Percentiles rank a stretch among this genome's conserved stretches.
Conservation (phyloP, 495 filamentous ascomycete species). For the Hypoxylon subgilvum region DNA sequence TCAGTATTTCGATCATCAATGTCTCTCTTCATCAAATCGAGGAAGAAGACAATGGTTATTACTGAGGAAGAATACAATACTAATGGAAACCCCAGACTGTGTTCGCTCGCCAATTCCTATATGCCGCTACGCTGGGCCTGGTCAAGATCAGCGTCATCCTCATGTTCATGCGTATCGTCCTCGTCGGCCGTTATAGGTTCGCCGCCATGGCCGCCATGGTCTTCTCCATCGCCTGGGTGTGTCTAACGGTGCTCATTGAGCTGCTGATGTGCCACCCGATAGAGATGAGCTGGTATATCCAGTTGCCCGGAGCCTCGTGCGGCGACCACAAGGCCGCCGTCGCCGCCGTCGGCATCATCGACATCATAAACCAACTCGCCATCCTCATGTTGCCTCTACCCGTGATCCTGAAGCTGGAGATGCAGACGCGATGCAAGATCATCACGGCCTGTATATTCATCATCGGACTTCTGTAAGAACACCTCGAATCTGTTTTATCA, state of each 20-base stretch:
- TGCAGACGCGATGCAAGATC: slow-evolving; percentile 42
- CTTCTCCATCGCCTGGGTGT: slow-evolving; percentile 26
- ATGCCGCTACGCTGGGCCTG: slow-evolving; percentile 22
- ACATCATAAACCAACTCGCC: slow-evolving; percentile 44
- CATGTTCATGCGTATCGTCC: slow-evolving; percentile 33
- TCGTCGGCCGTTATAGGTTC: slow-evolving; percentile 10
- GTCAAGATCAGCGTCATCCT: slow-evolving; percentile 34
- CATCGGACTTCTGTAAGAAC: slow-evolving; percentile 46
- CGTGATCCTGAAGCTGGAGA: slow-evolving; percentile 43
- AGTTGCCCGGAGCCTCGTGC: not conserved
- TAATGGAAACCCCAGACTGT: slow-evolving; percentile 9
- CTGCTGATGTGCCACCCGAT: slow-evolving; percentile 27
- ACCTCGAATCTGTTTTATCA: not conserved
- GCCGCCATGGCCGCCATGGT: slow-evolving; percentile 8
- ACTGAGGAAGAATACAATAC: not conserved
- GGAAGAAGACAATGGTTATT: not conserved
- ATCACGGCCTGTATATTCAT: slow-evolving; percentile 42
- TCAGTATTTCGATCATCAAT: too few relatives aligned
- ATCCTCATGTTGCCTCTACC: slow-evolving; percentile 48
- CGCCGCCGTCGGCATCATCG: slow-evolving; percentile 14
- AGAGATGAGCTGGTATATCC: slow-evolving; percentile 17
- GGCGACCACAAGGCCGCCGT: slow-evolving; percentile 19
- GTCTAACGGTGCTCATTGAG: slow-evolving; percentile 16
- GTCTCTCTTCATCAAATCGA: too few relatives aligned
- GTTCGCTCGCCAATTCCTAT: slow-evolving; percentile 30